Base-by-base conservation (phyloP, 257 asterid species). In the Dorcoceras hygrometricum region DNA sequence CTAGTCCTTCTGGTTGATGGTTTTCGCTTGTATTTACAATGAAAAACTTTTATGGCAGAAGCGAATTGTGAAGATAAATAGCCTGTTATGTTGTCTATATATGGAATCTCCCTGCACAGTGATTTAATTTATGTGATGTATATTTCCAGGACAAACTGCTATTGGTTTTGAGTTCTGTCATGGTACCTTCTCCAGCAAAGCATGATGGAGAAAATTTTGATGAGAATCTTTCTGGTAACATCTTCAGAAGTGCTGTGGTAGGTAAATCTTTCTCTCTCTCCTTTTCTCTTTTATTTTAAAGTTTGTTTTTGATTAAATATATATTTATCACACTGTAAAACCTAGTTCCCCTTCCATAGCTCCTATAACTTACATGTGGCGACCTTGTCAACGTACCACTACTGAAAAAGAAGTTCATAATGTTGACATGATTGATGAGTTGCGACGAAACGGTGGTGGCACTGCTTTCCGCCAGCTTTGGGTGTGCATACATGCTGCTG, bases 341-440 rank as follows among this genome's bases (percentile, higher is more conserved):
- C 67, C 76, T 27, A 65, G 68, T 72, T 74, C 74, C 67, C 71
- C 70, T 56, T 73, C 83, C 57, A 73, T 93, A 74, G 89, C 96
- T 78, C 97, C 95, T 0, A 92, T 93, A 74, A 85, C 94, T 74
- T 90, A 83, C 78, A 73, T 90, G 95, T 93, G 97, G 96, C 81
- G 78, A 72, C 86, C 89, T 0, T 70, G n/a, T 46, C 77, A 69
- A 18, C 62, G 5, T 56, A 20, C 57, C 59, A n/a, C 67, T 57
- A 36, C 68, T 57, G n/a, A n/a, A n/a, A 39, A 60, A 34, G 78
- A 76, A 29, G 74, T 66, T 55, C 69, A 51, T 6, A 36, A 71
- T 50, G 28, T 14, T 10, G 60, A 66, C 31, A 8, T 29, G 54
- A 22, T 39, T 57, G 76, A 71, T 75, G 83, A 67, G 66, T 76